Evolutionary conservation across 164 flowering plant genomes (phyloP).

Genomic region (Aristolochia fimbriata): DNA sequence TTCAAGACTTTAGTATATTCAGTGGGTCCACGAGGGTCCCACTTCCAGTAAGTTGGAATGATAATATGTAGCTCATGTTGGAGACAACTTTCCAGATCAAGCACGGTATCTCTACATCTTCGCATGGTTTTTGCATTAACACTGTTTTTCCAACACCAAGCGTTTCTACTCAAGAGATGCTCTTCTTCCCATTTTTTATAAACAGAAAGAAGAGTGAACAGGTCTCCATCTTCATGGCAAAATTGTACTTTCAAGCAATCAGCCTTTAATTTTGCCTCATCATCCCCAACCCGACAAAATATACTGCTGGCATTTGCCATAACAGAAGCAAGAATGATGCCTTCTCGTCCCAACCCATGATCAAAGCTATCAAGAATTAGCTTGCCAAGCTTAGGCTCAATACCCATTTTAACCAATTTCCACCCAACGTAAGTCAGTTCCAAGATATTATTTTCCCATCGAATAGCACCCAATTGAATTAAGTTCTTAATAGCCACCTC

Average conservation of each 20-base stretch:
- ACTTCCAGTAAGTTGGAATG: constrained; percentile 61
- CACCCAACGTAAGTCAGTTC: constrained; percentile 58
- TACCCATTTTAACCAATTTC: constrained; percentile 63
- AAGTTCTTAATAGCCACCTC: constrained; percentile 78
- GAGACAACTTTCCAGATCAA: constrained; percentile 64
- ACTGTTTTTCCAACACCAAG: constrained; percentile 95
- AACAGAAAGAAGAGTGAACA: constrained; percentile 84
- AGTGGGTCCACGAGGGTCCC: constrained; percentile 42
- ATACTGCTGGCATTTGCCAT: constrained; percentile 93
- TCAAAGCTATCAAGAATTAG: constrained; percentile 46
- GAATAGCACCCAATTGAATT: constrained; percentile 68
- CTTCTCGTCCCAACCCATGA: constrained; percentile 53
- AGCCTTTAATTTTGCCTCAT: constrained; percentile 57
- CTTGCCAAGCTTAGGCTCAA: constrained; percentile 88
- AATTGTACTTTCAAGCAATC: constrained; percentile 77
- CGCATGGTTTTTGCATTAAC: constrained; percentile 92
- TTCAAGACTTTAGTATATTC: constrained; percentile 45
- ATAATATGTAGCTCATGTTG: constrained; percentile 45
- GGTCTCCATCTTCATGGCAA: constrained; percentile 81
- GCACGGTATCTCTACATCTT: constrained; percentile 68
- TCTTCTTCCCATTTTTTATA: constrained; percentile 77
- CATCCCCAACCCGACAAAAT: constrained; percentile 84
- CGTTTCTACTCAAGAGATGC: constrained; percentile 33
- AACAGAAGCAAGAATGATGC: constrained; percentile 82
- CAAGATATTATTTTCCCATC: constrained; percentile 18